Conservation (phyloP, 169 alveolate species). For the Cryptosporidium bovis region DNA sequence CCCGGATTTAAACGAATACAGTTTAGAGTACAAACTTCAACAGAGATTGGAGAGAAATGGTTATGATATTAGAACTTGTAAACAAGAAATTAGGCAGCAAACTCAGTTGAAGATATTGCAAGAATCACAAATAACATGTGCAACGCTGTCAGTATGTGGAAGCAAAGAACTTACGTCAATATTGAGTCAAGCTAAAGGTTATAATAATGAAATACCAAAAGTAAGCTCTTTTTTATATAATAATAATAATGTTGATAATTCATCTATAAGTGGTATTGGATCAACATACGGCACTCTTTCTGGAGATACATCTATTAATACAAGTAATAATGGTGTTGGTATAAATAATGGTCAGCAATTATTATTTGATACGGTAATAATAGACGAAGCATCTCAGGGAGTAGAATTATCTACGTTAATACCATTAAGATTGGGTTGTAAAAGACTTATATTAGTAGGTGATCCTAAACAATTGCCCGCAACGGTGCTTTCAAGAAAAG, state of each 20-base stretch:
- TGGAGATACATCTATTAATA: too few relatives aligned
- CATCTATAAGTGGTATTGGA: neutral
- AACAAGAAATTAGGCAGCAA: slow-evolving; percentile 52
- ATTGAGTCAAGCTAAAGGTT: slow-evolving; percentile 1
- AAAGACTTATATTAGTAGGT: slow-evolving; percentile 96
- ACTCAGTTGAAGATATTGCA: slow-evolving; percentile 81
- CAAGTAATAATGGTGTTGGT: neutral
- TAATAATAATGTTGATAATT: neutral
- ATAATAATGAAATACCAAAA: slow-evolving; percentile 71
- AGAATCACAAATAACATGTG: slow-evolving; percentile 88
- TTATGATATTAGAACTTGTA: slow-evolving; percentile 33
- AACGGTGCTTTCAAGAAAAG: slow-evolving; percentile 92
- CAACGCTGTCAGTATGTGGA: slow-evolving; percentile 92
- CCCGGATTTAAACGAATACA: slow-evolving; percentile 86
- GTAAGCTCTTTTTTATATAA: neutral
- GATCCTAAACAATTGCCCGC: slow-evolving; percentile 98
- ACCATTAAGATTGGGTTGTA: slow-evolving; percentile 86
- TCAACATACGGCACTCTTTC: too few relatives aligned
- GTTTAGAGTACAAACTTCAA: slow-evolving; percentile 86
- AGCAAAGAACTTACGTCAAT: slow-evolving; percentile 84
- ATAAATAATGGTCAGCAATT: slow-evolving; percentile 53
- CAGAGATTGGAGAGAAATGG: slow-evolving; percentile 79
- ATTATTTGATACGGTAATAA: slow-evolving; percentile 88
- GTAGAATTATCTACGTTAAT: slow-evolving; percentile 86
- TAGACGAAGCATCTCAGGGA: slow-evolving; percentile 98